Evolutionary conservation across 2,329 filamentous ascomycete genomes (phyloP).

Genomic region (Ustulina deusta): DNA sequence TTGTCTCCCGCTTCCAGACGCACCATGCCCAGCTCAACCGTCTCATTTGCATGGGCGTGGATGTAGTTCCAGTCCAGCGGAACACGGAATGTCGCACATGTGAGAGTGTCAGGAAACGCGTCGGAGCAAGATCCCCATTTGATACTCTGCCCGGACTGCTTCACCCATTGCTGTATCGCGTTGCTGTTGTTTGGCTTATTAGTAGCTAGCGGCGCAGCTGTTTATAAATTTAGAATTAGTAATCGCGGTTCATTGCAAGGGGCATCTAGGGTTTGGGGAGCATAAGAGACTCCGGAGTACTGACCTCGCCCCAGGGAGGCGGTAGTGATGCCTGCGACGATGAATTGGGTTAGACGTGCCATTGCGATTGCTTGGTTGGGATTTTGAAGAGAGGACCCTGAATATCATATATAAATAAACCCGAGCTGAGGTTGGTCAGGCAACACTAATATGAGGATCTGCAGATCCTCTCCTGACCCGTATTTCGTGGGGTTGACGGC

Average conservation of each 20-base stretch:
- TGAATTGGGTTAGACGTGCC: constrained; percentile 18
- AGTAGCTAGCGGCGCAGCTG: constrained; percentile 24
- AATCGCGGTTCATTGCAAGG: background rate
- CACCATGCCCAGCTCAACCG: constrained; percentile 46
- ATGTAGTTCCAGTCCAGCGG: constrained; percentile 47
- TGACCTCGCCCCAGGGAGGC: constrained; percentile 24
- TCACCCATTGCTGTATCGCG: constrained; percentile 28
- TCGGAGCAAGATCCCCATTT: constrained; percentile 39
- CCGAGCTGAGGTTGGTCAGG: background rate
- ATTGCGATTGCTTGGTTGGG: constrained; percentile 11
- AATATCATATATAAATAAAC: no score
- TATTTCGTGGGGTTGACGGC: background rate
- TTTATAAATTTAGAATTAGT: background rate
- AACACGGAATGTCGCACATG: constrained; percentile 46
- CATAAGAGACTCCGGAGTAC: background rate
- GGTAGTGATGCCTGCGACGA: constrained; percentile 23
- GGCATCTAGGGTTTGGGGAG: background rate
- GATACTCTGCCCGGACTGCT: constrained; percentile 31
- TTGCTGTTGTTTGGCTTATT: background rate
- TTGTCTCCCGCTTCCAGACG: constrained; percentile 45
- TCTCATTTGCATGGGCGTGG: constrained; percentile 38
- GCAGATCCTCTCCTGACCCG: background rate
- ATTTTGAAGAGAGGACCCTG: background rate
- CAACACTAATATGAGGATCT: constrained; percentile 8
- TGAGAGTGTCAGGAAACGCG: constrained; percentile 35